Base-by-base conservation (phyloP, 2,329 filamentous ascomycete genomes). In the Teratosphaeria epicoccoides region DNA sequence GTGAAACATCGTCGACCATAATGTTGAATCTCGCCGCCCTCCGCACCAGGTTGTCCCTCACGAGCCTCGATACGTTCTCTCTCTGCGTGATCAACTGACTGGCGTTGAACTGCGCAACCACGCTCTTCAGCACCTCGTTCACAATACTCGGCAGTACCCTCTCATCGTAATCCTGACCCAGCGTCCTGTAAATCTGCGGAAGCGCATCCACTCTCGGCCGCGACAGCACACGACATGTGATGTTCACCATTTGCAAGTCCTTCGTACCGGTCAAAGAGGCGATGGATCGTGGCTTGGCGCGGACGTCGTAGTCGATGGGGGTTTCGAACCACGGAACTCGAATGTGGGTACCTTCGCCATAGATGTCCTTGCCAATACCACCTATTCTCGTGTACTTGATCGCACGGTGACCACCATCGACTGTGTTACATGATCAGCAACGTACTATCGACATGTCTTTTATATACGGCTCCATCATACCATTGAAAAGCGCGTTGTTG, bases 191-290 rank as follows among this genome's bases (percentile, higher is more conserved):
- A 66, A 98, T 98, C 74, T 95, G 88, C 17, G 93, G 93, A 43
- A 98, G 82, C 26, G 90, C 87, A 59, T 87, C 83, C 65, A 98
- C 76, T 53, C 89, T 83, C 52, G 93, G 93, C 63, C 89, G 80
- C 53, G 91, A 96, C 49, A 98, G 87, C 53, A 98, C 93, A 87
- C 93, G 91, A 74, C 93, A 98, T 67, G 91, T 98, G 70, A 98
- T 97, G 81, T 98, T 98, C 68, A 97, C 93, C 93, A 98, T 98
- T 77, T 98, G 93, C 73, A 98, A 76, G 73, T 98, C 93, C 79
- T 98, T 98, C 67, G 93, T 98, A 63, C 93, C 93, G 54, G 93
- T 98, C 60, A 98, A 81, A 60, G 93, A 97, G 60, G 93, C 87
- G 63, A 98, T 90, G 67, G 95, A 96, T 69, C 93, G 84, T 65